A percentile compares a stretch with the other conserved stretches of the same genome.
phyloP scores from a whole-genome alignment of 352 stramenopile genomes.

The Phytophthora parvispora region DNA sequence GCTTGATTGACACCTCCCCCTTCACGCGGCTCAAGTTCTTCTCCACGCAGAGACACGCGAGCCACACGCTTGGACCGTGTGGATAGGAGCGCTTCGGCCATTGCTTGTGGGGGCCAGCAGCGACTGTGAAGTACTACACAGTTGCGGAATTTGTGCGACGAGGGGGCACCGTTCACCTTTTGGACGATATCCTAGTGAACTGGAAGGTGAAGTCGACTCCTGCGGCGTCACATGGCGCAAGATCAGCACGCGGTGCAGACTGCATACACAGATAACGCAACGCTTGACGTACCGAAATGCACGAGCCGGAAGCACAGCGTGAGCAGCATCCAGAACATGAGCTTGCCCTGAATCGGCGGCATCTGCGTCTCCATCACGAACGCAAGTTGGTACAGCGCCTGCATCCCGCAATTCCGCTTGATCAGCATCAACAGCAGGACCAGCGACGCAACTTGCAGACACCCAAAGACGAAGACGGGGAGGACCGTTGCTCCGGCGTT shows the following conservation, averaged over 20 bases:
- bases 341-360: slow-evolving; percentile 27
- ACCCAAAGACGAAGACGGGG: slow-evolving; percentile 23
- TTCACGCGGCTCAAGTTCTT: too few relatives aligned
- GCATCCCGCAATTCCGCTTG: slow-evolving; percentile 17
- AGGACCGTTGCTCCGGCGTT: slow-evolving; percentile 8
- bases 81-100: too few relatives aligned
- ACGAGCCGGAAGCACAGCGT: slow-evolving; percentile 16
- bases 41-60: too few relatives aligned
- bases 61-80: too few relatives aligned
- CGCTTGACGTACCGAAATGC: slow-evolving; percentile 22
- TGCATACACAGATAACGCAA: background rate
- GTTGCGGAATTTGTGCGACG: too few relatives aligned
- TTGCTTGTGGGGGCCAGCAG: too few relatives aligned
- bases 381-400: slow-evolving; percentile 22
- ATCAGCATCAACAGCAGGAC: slow-evolving; percentile 12
- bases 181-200: too few relatives aligned
- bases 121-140: too few relatives aligned
- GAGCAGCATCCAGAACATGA: slow-evolving; percentile 36
- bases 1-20: too few relatives aligned
- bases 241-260: too few relatives aligned
- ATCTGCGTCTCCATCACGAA: slow-evolving; percentile 29
- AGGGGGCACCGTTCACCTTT: too few relatives aligned
- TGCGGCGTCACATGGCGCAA: background rate
- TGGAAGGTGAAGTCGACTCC: background rate
- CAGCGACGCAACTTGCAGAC: slow-evolving; percentile 31